Conservation (phyloP, 768 basidiomycete species). For the Psilocybe cubensis region DNA sequence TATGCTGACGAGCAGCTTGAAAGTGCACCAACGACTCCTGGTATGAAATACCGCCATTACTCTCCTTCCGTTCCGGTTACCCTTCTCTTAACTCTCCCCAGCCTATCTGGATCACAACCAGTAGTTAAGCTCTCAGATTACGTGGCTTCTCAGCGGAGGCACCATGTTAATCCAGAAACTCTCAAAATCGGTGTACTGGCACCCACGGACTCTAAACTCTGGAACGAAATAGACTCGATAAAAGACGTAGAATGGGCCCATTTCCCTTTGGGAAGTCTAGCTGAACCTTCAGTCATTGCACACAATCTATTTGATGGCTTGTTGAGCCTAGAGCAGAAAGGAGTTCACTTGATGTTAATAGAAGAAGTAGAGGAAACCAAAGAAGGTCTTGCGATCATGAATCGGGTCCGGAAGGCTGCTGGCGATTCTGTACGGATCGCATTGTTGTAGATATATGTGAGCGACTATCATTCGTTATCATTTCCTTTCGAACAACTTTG, state of each 20-base stretch:
- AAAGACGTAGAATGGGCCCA: constrained; percentile 56
- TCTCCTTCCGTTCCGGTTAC: constrained; percentile 88
- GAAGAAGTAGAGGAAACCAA: constrained; percentile 82
- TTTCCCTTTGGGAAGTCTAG: constrained; percentile 52
- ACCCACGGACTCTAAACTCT: constrained; percentile 58
- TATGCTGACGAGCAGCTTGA: constrained; percentile 73
- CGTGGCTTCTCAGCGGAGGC: constrained; percentile 41
- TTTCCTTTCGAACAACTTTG: not conserved
- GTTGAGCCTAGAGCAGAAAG: constrained; percentile 73
- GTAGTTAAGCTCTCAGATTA: constrained; percentile 37
- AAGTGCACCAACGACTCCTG: constrained; percentile 88
- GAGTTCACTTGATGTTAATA: constrained; percentile 82
- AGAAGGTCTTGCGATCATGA: constrained; percentile 94
- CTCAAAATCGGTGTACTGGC: constrained; percentile 73
- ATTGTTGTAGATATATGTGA: constrained; percentile 13
- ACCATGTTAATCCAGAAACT: constrained; percentile 13
- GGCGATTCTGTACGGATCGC: constrained; percentile 45
- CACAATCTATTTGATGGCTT: constrained; percentile 88
- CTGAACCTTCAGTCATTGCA: constrained; percentile 71
- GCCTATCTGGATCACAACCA: constrained; percentile 38
- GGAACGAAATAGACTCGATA: constrained; percentile 31
- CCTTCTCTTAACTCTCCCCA: constrained; percentile 61
- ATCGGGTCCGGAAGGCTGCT: constrained; percentile 89
- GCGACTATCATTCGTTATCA: not conserved
- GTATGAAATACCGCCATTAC: constrained; percentile 99